A percentile compares a stretch with the other conserved stretches of the same genome.
phyloP scores from a whole-genome alignment of 306 rosid species.

The Trifolium dubium region DNA sequence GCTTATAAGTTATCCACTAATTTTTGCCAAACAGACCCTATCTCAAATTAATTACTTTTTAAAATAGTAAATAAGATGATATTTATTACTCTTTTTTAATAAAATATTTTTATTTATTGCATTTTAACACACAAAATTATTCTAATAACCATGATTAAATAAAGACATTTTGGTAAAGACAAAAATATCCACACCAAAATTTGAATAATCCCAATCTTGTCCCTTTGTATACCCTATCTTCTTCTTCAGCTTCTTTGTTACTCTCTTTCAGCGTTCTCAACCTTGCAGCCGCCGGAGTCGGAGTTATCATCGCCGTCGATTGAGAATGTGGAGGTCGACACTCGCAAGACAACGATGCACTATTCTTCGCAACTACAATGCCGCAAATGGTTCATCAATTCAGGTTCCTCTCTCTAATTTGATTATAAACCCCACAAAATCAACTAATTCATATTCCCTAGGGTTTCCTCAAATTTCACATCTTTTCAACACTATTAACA shows the following conservation, averaged over 20 bases:
- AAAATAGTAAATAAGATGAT: no score
- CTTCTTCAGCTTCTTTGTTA: background rate
- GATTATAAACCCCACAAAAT: conserved; percentile 5
- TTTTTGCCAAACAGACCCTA: no score
- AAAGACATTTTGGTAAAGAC: no score
- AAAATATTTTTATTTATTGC: no score
- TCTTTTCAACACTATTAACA: background rate
- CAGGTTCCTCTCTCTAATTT: conserved; percentile 42
- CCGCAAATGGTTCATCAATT: conserved; percentile 18
- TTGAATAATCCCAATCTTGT: background rate
- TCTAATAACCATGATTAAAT: no score
- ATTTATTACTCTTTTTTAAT: no score
- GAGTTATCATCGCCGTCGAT: background rate
- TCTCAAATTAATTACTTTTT: no score
- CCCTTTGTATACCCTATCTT: background rate
- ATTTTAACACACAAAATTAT: no score
- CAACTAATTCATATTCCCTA: background rate
- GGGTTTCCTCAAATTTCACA: conserved; percentile 8
- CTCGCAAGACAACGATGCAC: conserved; percentile 25
- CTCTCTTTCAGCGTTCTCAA: background rate
- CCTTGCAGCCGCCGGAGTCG: background rate
- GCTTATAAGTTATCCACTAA: no score
- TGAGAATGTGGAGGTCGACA: conserved; percentile 38
- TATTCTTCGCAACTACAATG: conserved; percentile 16
- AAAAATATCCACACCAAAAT: background rate